Evolutionary conservation across 331 rosid genomes (phyloP).

Genomic region (Pyracantha coccinea): DNA sequence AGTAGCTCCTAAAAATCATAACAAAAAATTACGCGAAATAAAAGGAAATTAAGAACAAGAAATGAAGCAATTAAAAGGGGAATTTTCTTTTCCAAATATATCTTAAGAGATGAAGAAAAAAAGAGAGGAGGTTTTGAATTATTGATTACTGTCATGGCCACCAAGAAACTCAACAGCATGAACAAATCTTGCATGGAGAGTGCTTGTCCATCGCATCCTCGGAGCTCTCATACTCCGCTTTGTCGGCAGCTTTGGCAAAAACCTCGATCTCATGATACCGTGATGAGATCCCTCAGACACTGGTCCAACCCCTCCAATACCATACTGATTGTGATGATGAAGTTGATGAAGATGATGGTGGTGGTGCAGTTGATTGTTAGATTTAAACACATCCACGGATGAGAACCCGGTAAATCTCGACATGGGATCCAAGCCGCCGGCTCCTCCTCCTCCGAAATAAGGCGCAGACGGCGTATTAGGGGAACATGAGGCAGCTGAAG

Average conservation of each 20-base stretch:
- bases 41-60: background rate
- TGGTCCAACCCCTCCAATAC: constrained; percentile 28
- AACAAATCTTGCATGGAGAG: constrained; percentile 83
- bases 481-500: constrained; percentile 1
- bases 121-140: background rate
- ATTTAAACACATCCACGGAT: constrained; percentile 32
- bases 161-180: constrained; percentile 95
- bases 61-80: background rate
- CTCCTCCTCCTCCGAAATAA: constrained; percentile 22
- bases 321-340: constrained; percentile 27
- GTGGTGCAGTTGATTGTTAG: constrained; percentile 45
- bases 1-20: constrained; percentile 71
- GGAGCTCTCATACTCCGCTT: constrained; percentile 93
- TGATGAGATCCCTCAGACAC: constrained; percentile 31
- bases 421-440: constrained; percentile 38
- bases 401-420: constrained; percentile 42
- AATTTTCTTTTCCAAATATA: background rate
- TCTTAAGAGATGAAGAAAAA: background rate
- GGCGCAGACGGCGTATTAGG: constrained; percentile 13
- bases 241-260: constrained; percentile 59
- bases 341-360: constrained; percentile 27
- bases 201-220: constrained; percentile 89
- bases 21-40: background rate
- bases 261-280: constrained; percentile 71
- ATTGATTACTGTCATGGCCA: constrained; percentile 72